phyloP scores from a whole-genome alignment of 2,329 filamentous ascomycete species.

The Lojkania enalia region DNA sequence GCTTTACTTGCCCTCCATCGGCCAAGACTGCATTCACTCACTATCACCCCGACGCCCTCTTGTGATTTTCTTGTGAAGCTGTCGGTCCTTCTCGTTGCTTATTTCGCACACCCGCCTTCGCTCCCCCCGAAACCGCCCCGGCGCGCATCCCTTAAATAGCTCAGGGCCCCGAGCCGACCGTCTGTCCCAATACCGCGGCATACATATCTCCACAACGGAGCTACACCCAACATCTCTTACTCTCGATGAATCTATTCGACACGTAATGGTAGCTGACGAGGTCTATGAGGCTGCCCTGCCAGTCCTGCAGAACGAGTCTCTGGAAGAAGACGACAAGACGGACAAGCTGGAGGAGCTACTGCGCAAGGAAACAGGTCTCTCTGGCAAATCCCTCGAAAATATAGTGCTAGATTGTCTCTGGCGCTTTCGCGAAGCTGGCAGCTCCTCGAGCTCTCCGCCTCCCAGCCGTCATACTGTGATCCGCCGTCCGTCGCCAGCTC shows the following conservation, averaged over 20 bases:
- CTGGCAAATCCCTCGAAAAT: slow-evolving; percentile 81
- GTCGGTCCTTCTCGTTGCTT: slow-evolving; percentile 5
- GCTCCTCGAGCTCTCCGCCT: slow-evolving; percentile 73
- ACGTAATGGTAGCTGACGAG: slow-evolving; percentile 84
- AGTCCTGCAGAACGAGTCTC: slow-evolving; percentile 76
- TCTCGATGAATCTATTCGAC: slow-evolving; percentile 7
- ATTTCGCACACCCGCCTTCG: slow-evolving; percentile 2
- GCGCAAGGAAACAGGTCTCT: slow-evolving; percentile 74
- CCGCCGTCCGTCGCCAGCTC: slow-evolving; percentile 86
- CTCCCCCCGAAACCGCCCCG: not conserved
- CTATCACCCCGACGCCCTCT: slow-evolving; percentile 2
- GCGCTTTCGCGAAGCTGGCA: slow-evolving; percentile 70
- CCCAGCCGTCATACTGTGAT: slow-evolving; percentile 87
- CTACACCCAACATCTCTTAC: slow-evolving; percentile 1
- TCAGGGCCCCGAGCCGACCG: slow-evolving; percentile 2
- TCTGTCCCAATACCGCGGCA: slow-evolving; percentile 1
- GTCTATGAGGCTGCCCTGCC: slow-evolving; percentile 90
- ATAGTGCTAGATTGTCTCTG: slow-evolving; percentile 88
- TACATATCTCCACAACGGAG: not conserved
- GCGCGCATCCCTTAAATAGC: slow-evolving; percentile 12
- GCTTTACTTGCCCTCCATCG: slow-evolving; percentile 7
- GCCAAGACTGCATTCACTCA: slow-evolving; percentile 2
- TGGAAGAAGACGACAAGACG: slow-evolving; percentile 95
- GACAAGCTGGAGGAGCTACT: slow-evolving; percentile 88
- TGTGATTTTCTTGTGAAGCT: not conserved